phyloP scores from a whole-genome alignment of 768 basidiomycete genomes.

The Clathrus columnatus region DNA sequence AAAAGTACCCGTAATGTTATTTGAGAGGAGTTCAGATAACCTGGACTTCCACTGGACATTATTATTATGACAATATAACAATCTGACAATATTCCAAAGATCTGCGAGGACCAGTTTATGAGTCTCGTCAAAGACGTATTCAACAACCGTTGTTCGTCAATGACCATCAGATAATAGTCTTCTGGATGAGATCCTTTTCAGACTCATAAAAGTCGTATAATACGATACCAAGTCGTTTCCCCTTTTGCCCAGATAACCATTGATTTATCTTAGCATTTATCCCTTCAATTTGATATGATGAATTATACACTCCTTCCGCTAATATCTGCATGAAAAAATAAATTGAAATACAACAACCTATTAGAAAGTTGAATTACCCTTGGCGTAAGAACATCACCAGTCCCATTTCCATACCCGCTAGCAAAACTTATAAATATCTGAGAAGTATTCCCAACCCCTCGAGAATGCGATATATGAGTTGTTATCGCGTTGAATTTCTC shows the following conservation, averaged over 20 bases:
- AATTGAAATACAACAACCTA: not conserved
- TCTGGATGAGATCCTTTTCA: not conserved
- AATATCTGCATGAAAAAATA: not conserved
- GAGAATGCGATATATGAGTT: conserved; percentile 5
- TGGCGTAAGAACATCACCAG: conserved; percentile 6
- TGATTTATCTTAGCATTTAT: conserved; percentile 8
- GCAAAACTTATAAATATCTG: conserved; percentile 12
- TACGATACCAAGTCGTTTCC: conserved; percentile 10
- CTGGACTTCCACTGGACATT: too few species aligned
- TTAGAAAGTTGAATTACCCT: not conserved
- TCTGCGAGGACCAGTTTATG: too few species aligned
- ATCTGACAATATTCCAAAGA: too few species aligned
- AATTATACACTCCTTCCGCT: conserved; percentile 4
- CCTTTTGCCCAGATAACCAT: not conserved
- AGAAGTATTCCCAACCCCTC: not conserved
- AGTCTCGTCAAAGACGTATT: too few species aligned
- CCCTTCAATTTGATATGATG: conserved; percentile 1
- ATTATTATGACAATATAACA: too few species aligned
- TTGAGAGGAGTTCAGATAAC: too few species aligned
- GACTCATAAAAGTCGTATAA: conserved; percentile 12
- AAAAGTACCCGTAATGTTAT: too few species aligned
- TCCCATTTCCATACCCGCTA: conserved; percentile 8
- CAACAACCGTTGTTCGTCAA: not conserved
- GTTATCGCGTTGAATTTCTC: conserved; percentile 11
- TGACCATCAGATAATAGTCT: conserved; percentile 1